phyloP scores from a whole-genome alignment of 2,329 filamentous ascomycete species.

The Apiospora koreana region DNA sequence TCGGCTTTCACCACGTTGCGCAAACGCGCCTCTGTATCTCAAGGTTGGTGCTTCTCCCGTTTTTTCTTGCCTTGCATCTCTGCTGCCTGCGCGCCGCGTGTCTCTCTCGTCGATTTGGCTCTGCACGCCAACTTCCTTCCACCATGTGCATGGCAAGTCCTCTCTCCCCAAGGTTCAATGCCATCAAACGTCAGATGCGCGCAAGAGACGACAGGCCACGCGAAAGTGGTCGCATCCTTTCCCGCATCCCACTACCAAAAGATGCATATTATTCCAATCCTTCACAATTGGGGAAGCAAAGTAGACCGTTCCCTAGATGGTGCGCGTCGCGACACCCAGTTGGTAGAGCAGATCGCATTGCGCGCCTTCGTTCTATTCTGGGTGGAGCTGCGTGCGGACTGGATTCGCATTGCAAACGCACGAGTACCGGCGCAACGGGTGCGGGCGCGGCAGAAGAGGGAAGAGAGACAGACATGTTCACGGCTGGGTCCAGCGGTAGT shows the following conservation, averaged over 20 bases:
- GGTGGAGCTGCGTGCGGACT: not conserved
- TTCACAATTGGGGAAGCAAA: not conserved
- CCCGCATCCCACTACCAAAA: not conserved
- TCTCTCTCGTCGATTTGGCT: not conserved
- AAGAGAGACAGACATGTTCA: not conserved
- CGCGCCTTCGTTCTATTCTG: not conserved
- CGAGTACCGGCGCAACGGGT: not conserved
- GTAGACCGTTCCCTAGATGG: not conserved
- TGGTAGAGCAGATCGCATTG: not conserved
- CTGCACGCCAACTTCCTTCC: not conserved
- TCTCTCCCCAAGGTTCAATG: not conserved
- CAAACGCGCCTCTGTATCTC: not conserved
- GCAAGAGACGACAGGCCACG: not conserved
- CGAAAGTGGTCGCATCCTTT: not conserved
- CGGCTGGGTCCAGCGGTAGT: not conserved
- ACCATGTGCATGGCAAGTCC: not conserved
- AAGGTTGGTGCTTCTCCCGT: slow-evolving; percentile 1
- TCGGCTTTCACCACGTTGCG: slow-evolving; percentile 3
- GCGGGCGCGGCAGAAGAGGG: not conserved
- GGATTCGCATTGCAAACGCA: not conserved
- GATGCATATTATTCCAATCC: not conserved
- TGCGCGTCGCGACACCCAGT: not conserved
- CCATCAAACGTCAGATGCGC: not conserved
- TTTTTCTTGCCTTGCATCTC: not conserved
- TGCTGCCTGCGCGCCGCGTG: not conserved